phyloP scores from a whole-genome alignment of 2,329 filamentous ascomycete genomes.

The Nigrograna mackinnonii region DNA sequence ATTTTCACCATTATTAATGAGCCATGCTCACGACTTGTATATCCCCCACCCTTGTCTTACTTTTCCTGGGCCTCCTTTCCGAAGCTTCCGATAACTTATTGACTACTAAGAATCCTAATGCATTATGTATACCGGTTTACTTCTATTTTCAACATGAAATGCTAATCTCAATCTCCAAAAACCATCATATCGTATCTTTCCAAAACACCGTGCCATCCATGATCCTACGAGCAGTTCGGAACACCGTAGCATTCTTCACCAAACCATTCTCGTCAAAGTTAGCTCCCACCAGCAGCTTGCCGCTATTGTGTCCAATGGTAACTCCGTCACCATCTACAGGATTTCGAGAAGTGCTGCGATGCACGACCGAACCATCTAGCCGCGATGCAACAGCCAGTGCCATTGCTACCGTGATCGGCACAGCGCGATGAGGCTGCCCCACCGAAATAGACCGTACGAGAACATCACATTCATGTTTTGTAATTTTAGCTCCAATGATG shows the following conservation, averaged over 20 bases:
- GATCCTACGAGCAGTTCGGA: constrained; percentile 26
- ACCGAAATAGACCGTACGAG: constrained; percentile 40
- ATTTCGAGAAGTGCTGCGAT: constrained; percentile 9
- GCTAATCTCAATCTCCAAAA: too few relatives aligned
- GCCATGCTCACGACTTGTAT: too few relatives aligned
- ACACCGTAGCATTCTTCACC: constrained; percentile 20
- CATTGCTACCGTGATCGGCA: constrained; percentile 39
- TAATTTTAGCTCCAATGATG: constrained; percentile 30
- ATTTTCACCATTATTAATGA: too few relatives aligned
- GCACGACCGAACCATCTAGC: constrained; percentile 19
- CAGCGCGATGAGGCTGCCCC: constrained; percentile 41
- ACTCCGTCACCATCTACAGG: constrained; percentile 18
- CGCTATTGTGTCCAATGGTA: constrained; percentile 29
- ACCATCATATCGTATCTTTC: constrained; percentile 10
- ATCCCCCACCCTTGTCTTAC: too few relatives aligned
- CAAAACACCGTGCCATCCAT: constrained; percentile 28
- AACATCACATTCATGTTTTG: constrained; percentile 28
- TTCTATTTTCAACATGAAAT: too few relatives aligned
- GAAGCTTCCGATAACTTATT: too few relatives aligned
- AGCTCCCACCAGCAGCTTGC: constrained; percentile 23
- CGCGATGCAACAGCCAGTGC: constrained; percentile 37
- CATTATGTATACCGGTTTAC: too few relatives aligned
- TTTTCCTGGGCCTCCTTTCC: too few relatives aligned
- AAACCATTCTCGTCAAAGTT: constrained; percentile 14
- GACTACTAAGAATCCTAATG: too few relatives aligned